Evolutionary conservation across 345 rosid species (phyloP).

Genomic region (Populus ilicifolia): DNA sequence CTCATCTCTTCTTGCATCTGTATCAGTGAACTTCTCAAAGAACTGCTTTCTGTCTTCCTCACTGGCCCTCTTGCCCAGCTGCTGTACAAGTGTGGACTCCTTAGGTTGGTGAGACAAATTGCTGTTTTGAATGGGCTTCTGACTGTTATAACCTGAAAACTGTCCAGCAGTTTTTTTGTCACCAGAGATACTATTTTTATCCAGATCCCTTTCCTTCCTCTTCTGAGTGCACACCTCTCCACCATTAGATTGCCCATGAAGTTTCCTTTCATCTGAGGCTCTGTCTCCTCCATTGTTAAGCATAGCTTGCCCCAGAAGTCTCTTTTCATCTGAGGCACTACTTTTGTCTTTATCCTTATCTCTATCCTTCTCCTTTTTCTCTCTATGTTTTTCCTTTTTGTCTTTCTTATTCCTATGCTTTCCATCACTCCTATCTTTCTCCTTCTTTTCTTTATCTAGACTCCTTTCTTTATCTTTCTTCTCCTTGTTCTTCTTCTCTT

Average conservation of each 20-base stretch:
- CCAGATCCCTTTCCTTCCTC: background rate
- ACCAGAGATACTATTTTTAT: background rate
- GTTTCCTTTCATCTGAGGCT: constrained; percentile 31
- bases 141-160: background rate
- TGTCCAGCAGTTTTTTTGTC: background rate
- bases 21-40: constrained; percentile 29
- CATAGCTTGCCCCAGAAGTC: constrained; percentile 15
- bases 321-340: constrained; percentile 32
- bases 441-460: constrained; percentile 47
- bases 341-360: constrained; percentile 38
- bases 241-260: constrained; percentile 12
- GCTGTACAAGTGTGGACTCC: constrained; percentile 42
- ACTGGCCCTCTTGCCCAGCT: constrained; percentile 51
- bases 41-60: constrained; percentile 39
- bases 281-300: constrained; percentile 30
- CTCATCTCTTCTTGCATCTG: constrained; percentile 27
- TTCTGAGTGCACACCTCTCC: background rate
- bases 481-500: constrained; percentile 55
- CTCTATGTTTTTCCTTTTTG: constrained; percentile 42
- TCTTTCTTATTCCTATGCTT: constrained; percentile 43
- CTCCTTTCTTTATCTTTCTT: constrained; percentile 49
- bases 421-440: constrained; percentile 55
- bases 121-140: constrained; percentile 27
- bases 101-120: constrained; percentile 17
- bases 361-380: constrained; percentile 9